A percentile compares a stretch with the other conserved stretches of the same genome.
Evolutionary conservation across 345 rosid species (phyloP).

Genomic region (Salix brachista): DNA sequence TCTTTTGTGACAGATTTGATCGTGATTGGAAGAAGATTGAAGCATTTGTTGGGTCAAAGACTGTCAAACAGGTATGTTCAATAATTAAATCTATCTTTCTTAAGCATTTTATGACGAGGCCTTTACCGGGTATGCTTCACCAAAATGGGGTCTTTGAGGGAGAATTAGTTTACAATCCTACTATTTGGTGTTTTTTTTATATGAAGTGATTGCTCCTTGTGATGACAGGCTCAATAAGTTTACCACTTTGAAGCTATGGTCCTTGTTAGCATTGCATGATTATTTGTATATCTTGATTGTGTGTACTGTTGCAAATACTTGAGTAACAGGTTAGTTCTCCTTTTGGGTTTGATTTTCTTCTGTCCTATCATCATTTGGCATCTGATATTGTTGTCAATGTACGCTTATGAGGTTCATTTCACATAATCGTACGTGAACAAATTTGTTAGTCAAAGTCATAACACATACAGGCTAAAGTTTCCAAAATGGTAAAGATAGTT

Average conservation of each 20-base stretch:
- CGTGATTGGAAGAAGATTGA: conserved; percentile 99
- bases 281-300: too few species aligned
- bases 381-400: background rate
- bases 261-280: too few species aligned
- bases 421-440: background rate
- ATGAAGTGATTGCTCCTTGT: too few species aligned
- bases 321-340: background rate
- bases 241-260: too few species aligned
- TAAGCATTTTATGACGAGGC: background rate
- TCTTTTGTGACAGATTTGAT: conserved; percentile 55
- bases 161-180: background rate
- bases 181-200: too few species aligned
- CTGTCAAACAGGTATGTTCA: conserved; percentile 74
- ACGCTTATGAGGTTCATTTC: background rate
- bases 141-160: background rate
- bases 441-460: background rate
- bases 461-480: background rate
- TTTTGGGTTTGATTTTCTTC: background rate
- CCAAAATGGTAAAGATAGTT: background rate
- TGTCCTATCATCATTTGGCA: background rate
- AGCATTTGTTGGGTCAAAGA: conserved; percentile 90
- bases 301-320: too few species aligned
- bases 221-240: too few species aligned
- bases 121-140: too few species aligned
- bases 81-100: background rate